phyloP scores from a whole-genome alignment of 2,329 filamentous ascomycete species.

The Phialophora tarda region DNA sequence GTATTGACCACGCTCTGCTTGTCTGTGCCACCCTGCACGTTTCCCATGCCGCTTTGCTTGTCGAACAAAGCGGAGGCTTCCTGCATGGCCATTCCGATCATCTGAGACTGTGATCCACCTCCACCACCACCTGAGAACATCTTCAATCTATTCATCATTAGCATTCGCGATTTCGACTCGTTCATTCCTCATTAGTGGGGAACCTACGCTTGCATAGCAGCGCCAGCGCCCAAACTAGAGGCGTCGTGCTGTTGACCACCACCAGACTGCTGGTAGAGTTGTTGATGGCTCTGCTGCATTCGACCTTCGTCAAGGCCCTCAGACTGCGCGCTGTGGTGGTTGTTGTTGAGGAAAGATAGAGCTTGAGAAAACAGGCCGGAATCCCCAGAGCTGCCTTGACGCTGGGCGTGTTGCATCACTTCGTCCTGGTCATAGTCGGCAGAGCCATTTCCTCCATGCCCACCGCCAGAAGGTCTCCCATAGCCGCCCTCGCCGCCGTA shows the following conservation, averaged over 20 bases:
- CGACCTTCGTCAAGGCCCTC: constrained; percentile 62
- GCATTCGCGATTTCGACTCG: background rate
- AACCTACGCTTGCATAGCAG: constrained; percentile 58
- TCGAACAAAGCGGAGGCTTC: constrained; percentile 81
- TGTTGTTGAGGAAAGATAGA: constrained; percentile 60
- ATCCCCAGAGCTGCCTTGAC: constrained; percentile 59
- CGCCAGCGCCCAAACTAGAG: constrained; percentile 50
- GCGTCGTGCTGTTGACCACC: constrained; percentile 57
- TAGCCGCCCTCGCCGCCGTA: constrained; percentile 30
- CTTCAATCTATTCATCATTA: constrained; percentile 55
- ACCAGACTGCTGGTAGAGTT: constrained; percentile 67
- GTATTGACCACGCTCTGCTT: constrained; percentile 81
- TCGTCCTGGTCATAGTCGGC: constrained; percentile 58
- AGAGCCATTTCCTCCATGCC: constrained; percentile 39
- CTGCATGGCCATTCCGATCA: constrained; percentile 84
- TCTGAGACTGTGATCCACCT: constrained; percentile 71
- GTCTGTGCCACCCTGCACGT: constrained; percentile 64
- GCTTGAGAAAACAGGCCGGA: constrained; percentile 63
- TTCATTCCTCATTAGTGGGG: background rate
- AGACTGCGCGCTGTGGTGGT: constrained; percentile 55
- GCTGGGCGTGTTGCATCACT: constrained; percentile 61
- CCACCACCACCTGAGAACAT: constrained; percentile 58
- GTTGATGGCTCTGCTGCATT: constrained; percentile 72
- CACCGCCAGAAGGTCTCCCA: constrained; percentile 40
- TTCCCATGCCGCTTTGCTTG: constrained; percentile 62